Conservation (phyloP, 2,329 filamentous ascomycete genomes). For the Fusarium sp. region DNA sequence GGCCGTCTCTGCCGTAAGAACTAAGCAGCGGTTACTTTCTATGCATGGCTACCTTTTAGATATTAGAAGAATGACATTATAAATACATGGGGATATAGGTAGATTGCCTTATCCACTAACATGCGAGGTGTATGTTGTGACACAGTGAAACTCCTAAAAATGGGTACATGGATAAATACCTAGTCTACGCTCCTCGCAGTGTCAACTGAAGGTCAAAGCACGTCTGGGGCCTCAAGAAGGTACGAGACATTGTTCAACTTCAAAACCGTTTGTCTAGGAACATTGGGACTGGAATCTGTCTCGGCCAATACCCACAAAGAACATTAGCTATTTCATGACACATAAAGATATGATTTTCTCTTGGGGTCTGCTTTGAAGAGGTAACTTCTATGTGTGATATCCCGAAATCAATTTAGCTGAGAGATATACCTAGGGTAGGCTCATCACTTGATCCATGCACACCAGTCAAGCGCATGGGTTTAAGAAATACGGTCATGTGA, state of each 20-base stretch:
- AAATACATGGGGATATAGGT: background rate
- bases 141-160: background rate
- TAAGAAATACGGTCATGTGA: background rate
- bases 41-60: background rate
- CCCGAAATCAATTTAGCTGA: background rate
- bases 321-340: background rate
- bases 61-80: background rate
- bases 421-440: background rate
- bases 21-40: background rate
- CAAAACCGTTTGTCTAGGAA: background rate
- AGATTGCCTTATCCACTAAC: background rate
- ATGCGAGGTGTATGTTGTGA: background rate
- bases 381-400: background rate
- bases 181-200: background rate
- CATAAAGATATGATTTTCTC: background rate
- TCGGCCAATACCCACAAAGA: background rate
- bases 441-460: background rate
- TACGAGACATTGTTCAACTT: background rate
- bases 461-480: background rate
- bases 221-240: background rate
- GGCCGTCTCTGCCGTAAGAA: conserved; percentile 13
- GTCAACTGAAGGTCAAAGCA: background rate
- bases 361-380: background rate
- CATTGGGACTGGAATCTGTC: background rate
- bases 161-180: background rate